A percentile compares a stretch with the other conserved stretches of the same genome.
phyloP scores from a whole-genome alignment of 495 filamentous ascomycete species.

The Usnea hakonensis region DNA sequence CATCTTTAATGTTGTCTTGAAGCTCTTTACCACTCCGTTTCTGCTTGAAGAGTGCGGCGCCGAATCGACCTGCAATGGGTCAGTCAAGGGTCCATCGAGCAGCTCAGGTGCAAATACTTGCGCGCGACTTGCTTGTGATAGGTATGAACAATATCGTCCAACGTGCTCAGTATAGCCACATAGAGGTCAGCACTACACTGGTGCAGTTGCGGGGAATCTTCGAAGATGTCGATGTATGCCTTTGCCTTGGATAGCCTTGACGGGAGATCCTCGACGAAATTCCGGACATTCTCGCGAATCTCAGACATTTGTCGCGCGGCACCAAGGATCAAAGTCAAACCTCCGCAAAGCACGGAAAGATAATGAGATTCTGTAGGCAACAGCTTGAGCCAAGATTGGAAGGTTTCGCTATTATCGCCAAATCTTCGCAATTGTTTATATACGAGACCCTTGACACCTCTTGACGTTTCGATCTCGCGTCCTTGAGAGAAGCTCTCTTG shows the following conservation, averaged over 20 bases:
- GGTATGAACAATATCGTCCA: background rate
- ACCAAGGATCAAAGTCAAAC: conserved; percentile 7
- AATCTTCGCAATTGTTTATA: background rate
- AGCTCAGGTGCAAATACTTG: background rate
- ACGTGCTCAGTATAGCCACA: background rate
- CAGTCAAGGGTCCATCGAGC: background rate
- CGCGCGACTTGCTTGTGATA: background rate
- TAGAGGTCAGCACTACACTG: conserved; percentile 7
- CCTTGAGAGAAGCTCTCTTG: background rate
- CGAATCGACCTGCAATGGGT: background rate
- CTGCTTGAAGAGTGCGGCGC: background rate
- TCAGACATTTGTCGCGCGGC: background rate
- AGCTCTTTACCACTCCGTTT: background rate
- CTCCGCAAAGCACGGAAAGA: conserved; percentile 6
- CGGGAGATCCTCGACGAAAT: background rate
- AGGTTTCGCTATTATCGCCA: conserved; percentile 1
- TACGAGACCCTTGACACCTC: background rate
- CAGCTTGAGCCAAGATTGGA: conserved; percentile 2
- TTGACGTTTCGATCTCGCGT: background rate
- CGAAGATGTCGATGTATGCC: background rate
- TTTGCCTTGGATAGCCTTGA: background rate
- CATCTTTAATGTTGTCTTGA: background rate
- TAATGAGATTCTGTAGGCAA: conserved; percentile 11
- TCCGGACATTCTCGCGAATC: background rate
- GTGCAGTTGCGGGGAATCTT: background rate